These are phyloP conservation scores for Spinacia oleracea DNA, from an alignment of 179 eudicot genomes.

Conservation along the genomic window DNA sequence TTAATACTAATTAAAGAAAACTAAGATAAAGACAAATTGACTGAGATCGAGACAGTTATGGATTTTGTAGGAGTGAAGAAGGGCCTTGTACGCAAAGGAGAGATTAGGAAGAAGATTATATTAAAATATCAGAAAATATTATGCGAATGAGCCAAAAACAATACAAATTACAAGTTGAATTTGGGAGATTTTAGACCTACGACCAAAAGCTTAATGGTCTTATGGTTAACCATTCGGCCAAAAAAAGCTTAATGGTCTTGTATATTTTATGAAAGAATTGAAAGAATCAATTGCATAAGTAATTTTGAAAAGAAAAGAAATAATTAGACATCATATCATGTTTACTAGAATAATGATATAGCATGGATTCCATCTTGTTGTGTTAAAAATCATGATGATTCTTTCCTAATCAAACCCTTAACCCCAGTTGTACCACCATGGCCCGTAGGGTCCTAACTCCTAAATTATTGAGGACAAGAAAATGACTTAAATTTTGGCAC, in stretches of 20 bases:
- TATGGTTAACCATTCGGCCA: too few species aligned
- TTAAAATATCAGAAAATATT: too few species aligned
- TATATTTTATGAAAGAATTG: background rate
- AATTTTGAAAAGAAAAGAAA: background rate
- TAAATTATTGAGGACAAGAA: slow-evolving; percentile 19
- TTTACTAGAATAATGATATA: background rate
- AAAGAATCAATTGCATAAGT: background rate
- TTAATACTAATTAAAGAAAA: background rate
- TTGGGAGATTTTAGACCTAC: too few species aligned
- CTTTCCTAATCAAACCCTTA: slow-evolving; percentile 16
- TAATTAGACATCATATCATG: background rate
- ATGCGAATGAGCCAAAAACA: too few species aligned
- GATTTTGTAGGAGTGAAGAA: background rate
- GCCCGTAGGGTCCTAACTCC: slow-evolving; percentile 2
- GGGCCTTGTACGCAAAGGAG: background rate
- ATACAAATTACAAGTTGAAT: too few species aligned
- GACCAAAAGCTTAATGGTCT: too few species aligned
- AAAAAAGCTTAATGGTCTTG: too few species aligned
- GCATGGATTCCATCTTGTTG: background rate
- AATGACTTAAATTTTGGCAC: slow-evolving; percentile 13
- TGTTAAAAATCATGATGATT: slow-evolving; percentile 4
- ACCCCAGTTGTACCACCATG: slow-evolving; percentile 14
- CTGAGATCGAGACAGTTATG: background rate
- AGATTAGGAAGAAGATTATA: too few species aligned
- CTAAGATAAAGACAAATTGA: background rate